phyloP scores from a whole-genome alignment of 2,329 filamentous ascomycete genomes.

The Zymoseptoria crescenta region DNA sequence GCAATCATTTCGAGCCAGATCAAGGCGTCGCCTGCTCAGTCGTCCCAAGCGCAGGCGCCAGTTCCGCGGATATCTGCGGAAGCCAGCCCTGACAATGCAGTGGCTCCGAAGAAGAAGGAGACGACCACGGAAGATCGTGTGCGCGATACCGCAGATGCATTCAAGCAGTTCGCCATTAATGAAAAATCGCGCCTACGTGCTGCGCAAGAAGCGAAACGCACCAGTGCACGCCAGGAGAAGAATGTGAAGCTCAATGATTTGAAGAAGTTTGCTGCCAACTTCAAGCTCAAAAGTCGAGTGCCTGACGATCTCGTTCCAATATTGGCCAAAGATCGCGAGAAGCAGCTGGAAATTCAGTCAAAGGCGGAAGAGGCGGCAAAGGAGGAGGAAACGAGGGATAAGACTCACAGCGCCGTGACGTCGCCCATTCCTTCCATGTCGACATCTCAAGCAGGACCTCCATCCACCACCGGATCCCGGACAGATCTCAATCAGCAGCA shows the following conservation, averaged over 20 bases:
- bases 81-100: constrained; percentile 4
- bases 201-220: constrained; percentile 46
- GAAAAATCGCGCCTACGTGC: constrained; percentile 55
- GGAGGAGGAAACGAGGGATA: constrained; percentile 37
- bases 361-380: constrained; percentile 73
- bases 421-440: constrained; percentile 15
- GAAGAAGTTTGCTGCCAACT: constrained; percentile 87
- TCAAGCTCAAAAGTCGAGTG: constrained; percentile 90
- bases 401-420: constrained; percentile 14
- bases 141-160: constrained; percentile 53
- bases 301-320: constrained; percentile 88
- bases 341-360: constrained; percentile 87
- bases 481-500: constrained; percentile 1
- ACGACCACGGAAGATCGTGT: constrained; percentile 55
- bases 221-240: constrained; percentile 62
- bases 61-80: constrained; percentile 23
- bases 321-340: constrained; percentile 89
- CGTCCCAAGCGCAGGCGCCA: constrained; percentile 6
- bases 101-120: constrained; percentile 22
- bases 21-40: constrained; percentile 35
- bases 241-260: constrained; percentile 88
- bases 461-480: constrained; percentile 3
- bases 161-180: constrained; percentile 55
- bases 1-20: constrained; percentile 87
- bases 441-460: background rate